Conservation (phyloP, 129 eudicot species). For the Scalesia atractyloides region DNA sequence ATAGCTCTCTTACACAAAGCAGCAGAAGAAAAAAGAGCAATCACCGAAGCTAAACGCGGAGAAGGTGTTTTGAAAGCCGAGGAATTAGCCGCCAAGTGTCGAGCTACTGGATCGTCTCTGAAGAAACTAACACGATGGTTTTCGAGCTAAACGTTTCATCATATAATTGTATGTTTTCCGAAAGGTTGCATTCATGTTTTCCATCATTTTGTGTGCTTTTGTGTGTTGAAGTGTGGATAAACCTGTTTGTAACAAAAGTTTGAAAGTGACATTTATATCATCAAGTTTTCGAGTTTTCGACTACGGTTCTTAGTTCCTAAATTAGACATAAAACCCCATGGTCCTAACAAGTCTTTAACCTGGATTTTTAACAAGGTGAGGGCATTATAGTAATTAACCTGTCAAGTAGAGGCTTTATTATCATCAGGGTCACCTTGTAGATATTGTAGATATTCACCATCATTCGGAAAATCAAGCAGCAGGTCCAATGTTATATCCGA, state of each 20-base stretch:
- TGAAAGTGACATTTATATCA: conserved; percentile 31
- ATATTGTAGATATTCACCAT: conserved; percentile 49
- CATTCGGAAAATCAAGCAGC: conserved; percentile 63
- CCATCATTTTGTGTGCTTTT: conserved; percentile 46
- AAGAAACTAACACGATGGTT: conserved; percentile 54
- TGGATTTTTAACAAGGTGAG: conserved; percentile 15
- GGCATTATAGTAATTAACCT: conserved; percentile 30
- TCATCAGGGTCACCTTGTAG: conserved; percentile 36
- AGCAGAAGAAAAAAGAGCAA: conserved; percentile 73
- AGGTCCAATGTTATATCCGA: conserved; percentile 59
- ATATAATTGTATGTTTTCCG: conserved; percentile 37
- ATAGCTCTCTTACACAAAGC: conserved; percentile 53
- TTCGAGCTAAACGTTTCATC: conserved; percentile 30
- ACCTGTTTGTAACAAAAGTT: conserved; percentile 29
- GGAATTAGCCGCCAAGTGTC: conserved; percentile 56
- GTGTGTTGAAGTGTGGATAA: conserved; percentile 26
- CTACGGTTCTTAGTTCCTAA: conserved; percentile 27
- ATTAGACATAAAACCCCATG: conserved; percentile 20
- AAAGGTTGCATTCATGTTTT: conserved; percentile 36
- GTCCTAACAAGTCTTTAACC: conserved; percentile 32
- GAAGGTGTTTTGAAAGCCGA: conserved; percentile 55
- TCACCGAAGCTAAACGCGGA: conserved; percentile 57
- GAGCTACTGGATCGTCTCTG: conserved; percentile 55
- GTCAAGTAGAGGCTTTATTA: conserved; percentile 29
- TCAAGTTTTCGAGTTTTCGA: conserved; percentile 34